These are phyloP conservation scores for Entrophospora sp. DNA, from an alignment of 192 early-diverging fungal genomes.

Conservation along the genomic window DNA sequence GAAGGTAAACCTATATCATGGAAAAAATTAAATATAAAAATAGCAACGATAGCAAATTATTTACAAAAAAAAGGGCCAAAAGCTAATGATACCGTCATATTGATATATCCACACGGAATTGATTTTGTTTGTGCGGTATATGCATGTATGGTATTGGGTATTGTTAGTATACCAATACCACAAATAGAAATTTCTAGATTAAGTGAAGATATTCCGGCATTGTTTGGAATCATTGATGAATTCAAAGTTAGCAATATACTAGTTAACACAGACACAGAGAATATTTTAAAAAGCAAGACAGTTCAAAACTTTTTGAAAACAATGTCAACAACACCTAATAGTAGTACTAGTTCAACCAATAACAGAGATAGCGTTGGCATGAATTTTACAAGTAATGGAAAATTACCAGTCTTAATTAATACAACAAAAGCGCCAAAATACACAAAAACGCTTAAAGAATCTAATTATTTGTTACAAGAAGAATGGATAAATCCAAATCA, in stretches of 20 bases:
- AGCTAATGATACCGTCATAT: constrained; percentile 48
- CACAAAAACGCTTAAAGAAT: constrained; percentile 49
- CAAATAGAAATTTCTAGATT: constrained; percentile 54
- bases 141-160: constrained; percentile 75
- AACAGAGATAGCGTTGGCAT: no score
- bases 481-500: constrained; percentile 42
- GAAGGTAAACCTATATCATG: constrained; percentile 59
- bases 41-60: constrained; percentile 55
- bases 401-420: constrained; percentile 54
- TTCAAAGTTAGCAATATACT: constrained; percentile 52
- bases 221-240: constrained; percentile 55
- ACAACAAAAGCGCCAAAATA: constrained; percentile 60
- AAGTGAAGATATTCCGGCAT: constrained; percentile 57
- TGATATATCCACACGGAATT: constrained; percentile 58
- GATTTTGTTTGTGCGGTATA: constrained; percentile 64
- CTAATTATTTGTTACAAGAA: constrained; percentile 38
- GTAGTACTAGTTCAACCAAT: no score
- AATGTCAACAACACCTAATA: no score
- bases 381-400: constrained; percentile 32
- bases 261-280: constrained; percentile 55
- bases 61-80: constrained; percentile 54
- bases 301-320: constrained; percentile 50
- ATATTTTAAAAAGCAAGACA: constrained; percentile 53
- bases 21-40: constrained; percentile 57
- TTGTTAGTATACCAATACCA: constrained; percentile 61